Evolutionary conservation across 2,329 filamentous ascomycete genomes (phyloP), one percentile per base, ranked within the genome.

Genomic region (Sclerotiophoma versabilis): DNA sequence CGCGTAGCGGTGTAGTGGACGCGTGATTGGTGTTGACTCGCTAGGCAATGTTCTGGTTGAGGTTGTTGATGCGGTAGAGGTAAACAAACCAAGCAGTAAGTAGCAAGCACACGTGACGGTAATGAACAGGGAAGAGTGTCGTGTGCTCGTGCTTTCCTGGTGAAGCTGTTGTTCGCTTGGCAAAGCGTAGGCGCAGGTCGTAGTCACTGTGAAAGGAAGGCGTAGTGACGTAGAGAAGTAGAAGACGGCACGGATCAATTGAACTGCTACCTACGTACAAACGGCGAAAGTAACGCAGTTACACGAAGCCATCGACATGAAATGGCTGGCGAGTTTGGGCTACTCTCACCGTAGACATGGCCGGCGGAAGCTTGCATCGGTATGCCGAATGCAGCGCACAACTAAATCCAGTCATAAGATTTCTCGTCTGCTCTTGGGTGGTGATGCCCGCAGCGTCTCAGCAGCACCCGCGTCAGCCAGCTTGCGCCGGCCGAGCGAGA

Each of bases 401-500:
- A 76, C 70, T 55, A 68, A 66, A 58, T 70, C 76, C 76, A 75
- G 75, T 80, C 79, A 79, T 79, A 74, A 72, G 60, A 60, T 70
- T 59, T 76, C 72, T 74, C 76, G 74, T 73, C 77, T 73, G 75
- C 66, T 71, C 73, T 54, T 75, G 74, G 76, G 77, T 79, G 78
- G 78, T 79, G 74, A 72, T 74, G 73, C 75, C 76, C 76, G 70
- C 76, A 72, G 74, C 76, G 78, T 77, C 58, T 78, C 79, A 79
- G 70, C 78, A 80, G 67, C 78, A 76, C 78, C 78, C 79, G 76
- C 77, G 62, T 75, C 73, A 53, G 33, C 69, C 79, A 78, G 75
- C 74, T 70, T 76, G 78, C 75, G 79, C 70, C 59, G 75, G 69
- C 62, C 75, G 75, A 77, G 78, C 83, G 78, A 83, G 81, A 72